Conservation (phyloP, 2,329 filamentous ascomycete species). For the Oidium heveae region DNA sequence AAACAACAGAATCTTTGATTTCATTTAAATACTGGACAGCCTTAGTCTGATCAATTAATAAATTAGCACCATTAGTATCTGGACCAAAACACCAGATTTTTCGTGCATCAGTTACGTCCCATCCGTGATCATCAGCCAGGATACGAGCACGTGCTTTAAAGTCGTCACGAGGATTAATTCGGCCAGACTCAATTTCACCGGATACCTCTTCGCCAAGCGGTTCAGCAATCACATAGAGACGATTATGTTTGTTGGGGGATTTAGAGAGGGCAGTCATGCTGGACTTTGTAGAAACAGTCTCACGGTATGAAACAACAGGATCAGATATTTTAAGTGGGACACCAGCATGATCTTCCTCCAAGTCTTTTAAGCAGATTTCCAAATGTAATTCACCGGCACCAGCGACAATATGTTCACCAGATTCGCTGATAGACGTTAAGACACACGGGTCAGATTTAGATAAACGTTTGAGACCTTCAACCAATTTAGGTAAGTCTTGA, state of each 20-base stretch:
- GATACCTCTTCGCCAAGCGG: slow-evolving; percentile 82
- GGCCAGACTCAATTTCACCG: slow-evolving; percentile 72
- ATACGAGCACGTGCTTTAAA: slow-evolving; percentile 95
- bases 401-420: slow-evolving; percentile 96
- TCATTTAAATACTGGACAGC: slow-evolving; percentile 99
- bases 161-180: slow-evolving; percentile 87
- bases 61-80: slow-evolving; percentile 90
- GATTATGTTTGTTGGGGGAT: slow-evolving; percentile 99
- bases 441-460: slow-evolving; percentile 99
- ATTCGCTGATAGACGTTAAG: slow-evolving; percentile 65
- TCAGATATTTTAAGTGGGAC: slow-evolving; percentile 94
- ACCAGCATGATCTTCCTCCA: slow-evolving; percentile 97
- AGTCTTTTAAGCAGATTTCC: slow-evolving; percentile 99
- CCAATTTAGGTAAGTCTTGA: slow-evolving; percentile 96
- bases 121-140: slow-evolving; percentile 88
- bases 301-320: slow-evolving; percentile 95
- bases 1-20: slow-evolving; percentile 99
- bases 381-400: slow-evolving; percentile 98
- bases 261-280: slow-evolving; percentile 96
- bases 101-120: slow-evolving; percentile 98
- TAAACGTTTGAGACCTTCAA: slow-evolving; percentile 99
- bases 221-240: slow-evolving; percentile 86
- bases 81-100: slow-evolving; percentile 99
- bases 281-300: slow-evolving; percentile 66
- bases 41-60: slow-evolving; percentile 99